Conservation (phyloP, 2,329 filamentous ascomycete genomes). For the Talaromyces verruculosus region DNA sequence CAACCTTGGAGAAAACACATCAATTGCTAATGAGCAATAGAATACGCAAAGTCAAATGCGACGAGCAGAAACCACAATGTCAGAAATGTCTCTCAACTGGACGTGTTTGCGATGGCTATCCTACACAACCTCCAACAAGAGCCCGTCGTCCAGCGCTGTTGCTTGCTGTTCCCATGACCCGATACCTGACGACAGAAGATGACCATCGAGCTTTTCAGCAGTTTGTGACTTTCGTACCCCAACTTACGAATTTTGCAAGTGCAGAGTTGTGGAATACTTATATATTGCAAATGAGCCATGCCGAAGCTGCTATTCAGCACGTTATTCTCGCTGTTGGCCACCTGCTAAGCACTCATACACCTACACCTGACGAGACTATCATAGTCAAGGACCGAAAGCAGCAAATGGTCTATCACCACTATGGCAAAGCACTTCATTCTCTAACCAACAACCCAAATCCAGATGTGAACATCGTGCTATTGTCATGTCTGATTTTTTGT, state of each 20-base stretch:
- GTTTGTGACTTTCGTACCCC: constrained; percentile 3
- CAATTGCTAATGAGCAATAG: background rate
- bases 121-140: background rate
- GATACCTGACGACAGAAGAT: background rate
- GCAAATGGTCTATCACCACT: constrained; percentile 10
- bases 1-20: background rate
- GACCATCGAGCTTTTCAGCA: constrained; percentile 12
- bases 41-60: constrained; percentile 19
- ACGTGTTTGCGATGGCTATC: constrained; percentile 18
- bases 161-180: constrained; percentile 14
- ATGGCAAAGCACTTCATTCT: constrained; percentile 11
- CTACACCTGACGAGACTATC: background rate
- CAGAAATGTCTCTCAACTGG: constrained; percentile 15
- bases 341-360: background rate
- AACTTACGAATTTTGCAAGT: constrained; percentile 8
- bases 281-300: constrained; percentile 15
- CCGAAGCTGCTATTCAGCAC: constrained; percentile 17
- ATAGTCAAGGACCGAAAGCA: background rate
- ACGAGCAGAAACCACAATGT: constrained; percentile 16
- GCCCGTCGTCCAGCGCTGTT: background rate
- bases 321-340: constrained; percentile 12
- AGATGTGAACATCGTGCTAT: constrained; percentile 12
- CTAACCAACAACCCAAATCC: constrained; percentile 5
- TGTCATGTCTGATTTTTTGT: constrained; percentile 12
- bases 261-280: constrained; percentile 16